Evolutionary conservation across 345 rosid species (phyloP).

Genomic region (Linum usitatissimum): DNA sequence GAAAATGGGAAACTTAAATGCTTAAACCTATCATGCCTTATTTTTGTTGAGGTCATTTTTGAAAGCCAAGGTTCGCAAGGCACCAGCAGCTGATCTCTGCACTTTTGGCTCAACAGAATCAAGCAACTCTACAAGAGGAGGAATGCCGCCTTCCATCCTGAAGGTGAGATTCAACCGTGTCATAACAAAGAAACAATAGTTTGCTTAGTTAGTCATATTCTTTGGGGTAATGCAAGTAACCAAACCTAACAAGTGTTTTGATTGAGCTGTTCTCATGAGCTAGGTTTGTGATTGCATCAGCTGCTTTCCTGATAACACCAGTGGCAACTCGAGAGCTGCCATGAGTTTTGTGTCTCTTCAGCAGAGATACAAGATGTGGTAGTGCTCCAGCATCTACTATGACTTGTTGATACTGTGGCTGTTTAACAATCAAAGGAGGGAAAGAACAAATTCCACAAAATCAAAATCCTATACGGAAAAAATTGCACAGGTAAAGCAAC

Average conservation of each 20-base stretch:
- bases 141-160: constrained; percentile 48
- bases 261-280: constrained; percentile 61
- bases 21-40: constrained; percentile 27
- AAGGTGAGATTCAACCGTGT: neutral
- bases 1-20: neutral
- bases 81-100: constrained; percentile 99
- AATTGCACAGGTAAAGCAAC: neutral
- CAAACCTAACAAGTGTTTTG: constrained; percentile 55
- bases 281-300: constrained; percentile 60
- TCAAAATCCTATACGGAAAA: neutral
- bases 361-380: constrained; percentile 37
- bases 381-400: constrained; percentile 69
- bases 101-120: constrained; percentile 78
- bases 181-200: neutral
- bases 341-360: constrained; percentile 32
- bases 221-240: neutral
- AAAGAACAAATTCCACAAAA: neutral
- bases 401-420: constrained; percentile 65
- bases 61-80: constrained; percentile 89
- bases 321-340: constrained; percentile 17
- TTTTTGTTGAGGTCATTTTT: constrained; percentile 93
- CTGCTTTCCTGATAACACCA: constrained; percentile 58
- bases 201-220: neutral
- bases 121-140: constrained; percentile 91
- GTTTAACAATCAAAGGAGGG: constrained; percentile 10